phyloP scores from a whole-genome alignment of 768 basidiomycete species.

The Amanita exitialis region DNA sequence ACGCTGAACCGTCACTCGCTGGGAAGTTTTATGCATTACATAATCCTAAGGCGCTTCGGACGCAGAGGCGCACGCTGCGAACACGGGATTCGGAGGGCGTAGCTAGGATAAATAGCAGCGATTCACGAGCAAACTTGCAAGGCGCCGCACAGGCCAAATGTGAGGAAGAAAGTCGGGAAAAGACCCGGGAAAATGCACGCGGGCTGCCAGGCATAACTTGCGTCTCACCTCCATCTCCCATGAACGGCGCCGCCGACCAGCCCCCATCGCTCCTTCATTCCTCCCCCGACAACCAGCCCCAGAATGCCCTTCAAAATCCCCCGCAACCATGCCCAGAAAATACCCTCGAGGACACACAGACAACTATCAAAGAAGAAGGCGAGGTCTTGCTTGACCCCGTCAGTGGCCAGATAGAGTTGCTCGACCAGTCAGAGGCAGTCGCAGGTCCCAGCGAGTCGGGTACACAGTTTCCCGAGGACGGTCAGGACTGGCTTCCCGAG shows the following conservation, averaged over 20 bases:
- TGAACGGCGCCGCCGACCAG: slow-evolving; percentile 32
- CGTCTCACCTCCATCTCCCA: slow-evolving; percentile 15
- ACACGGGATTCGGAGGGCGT: background rate
- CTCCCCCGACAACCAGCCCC: slow-evolving; percentile 15
- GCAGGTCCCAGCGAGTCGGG: slow-evolving; percentile 25
- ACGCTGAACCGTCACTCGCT: background rate
- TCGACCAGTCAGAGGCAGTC: slow-evolving; percentile 32
- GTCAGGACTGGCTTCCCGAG: slow-evolving; percentile 53
- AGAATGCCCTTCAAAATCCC: background rate
- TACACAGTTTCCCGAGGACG: slow-evolving; percentile 38
- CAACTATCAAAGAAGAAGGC: slow-evolving; percentile 25
- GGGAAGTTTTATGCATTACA: slow-evolving; percentile 8
- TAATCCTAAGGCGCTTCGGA: background rate
- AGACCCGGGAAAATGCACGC: background rate
- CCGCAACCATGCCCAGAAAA: background rate
- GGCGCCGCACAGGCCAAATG: background rate
- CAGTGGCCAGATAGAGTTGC: slow-evolving; percentile 33
- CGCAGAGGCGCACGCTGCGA: background rate
- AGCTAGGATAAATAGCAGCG: background rate
- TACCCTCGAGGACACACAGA: background rate
- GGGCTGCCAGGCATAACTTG: slow-evolving; percentile 4
- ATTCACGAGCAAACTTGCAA: background rate
- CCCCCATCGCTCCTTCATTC: slow-evolving; percentile 21
- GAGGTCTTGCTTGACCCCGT: slow-evolving; percentile 23
- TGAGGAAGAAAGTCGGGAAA: slow-evolving; percentile 2